Base-by-base conservation (phyloP, 202 grass and related monocot genomes). In the Schoenoplectus tabernaemontani region DNA sequence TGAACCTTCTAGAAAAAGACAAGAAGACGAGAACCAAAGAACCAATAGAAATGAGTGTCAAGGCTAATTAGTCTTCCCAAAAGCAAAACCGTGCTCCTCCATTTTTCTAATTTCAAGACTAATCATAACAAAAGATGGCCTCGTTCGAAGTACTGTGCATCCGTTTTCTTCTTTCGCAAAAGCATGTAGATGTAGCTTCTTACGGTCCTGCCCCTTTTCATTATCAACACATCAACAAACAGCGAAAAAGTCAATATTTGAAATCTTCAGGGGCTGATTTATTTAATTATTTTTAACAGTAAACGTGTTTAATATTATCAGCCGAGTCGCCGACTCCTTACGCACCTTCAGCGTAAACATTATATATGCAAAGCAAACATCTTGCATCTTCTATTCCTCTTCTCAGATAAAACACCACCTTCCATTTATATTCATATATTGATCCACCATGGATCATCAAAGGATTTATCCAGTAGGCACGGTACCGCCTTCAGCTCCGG, bases 381-480 rank as follows among this genome's bases (percentile, higher is more conserved):
- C 34, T 44, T 37, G 7, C 37, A n/a, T n/a, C n/a, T n/a, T n/a
- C n/a, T n/a, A 57, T 43, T 22, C 71, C 38, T 17, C 41, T 60
- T 46, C 59, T 26, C 33, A n/a, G 24, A 67, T 39, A 62, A 36
- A 48, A 30, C 59, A 38, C 28, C 7, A 33, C 7, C 3, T 23
- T 3, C 71, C 44, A 26, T n/a, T n/a, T n/a, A n/a, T 8, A 51
- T 30, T 50, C 19, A 17, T 56, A 13, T 46, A 16, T 38, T 15
- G 12, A 16, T 76, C 79, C 65, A 81, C 7, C 56, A 96, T 88
- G 93, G 67, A 88, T 47, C 46, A 83, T 81, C 85, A 93, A 28
- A 89, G 64, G 39, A 86, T 97, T 79, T 85, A 97, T 51, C 93
- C 93, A 22, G 77, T 78, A 54, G 93, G 82, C 53, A 30, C 77